These are phyloP conservation scores for Basidioascus undulatus DNA, from an alignment of 768 basidiomycete species.

Conservation along the genomic window DNA sequence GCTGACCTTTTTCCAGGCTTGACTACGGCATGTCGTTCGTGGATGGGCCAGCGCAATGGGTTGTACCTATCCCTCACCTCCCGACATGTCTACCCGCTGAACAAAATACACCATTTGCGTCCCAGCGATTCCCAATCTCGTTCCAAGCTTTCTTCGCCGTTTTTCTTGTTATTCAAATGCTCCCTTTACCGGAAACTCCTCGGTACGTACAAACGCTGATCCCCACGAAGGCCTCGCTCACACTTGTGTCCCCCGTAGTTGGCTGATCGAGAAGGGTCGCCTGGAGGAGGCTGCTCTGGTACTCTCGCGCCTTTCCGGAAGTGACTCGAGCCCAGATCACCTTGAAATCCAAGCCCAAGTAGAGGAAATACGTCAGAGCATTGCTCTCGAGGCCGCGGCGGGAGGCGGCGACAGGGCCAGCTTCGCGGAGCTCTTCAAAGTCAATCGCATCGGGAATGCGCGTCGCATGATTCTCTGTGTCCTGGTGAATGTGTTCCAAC, in stretches of 20 bases:
- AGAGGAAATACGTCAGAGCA: too few relatives aligned
- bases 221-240: too few relatives aligned
- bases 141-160: conserved; percentile 24
- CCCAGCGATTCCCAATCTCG: conserved; percentile 12
- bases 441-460: conserved; percentile 21
- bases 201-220: too few relatives aligned
- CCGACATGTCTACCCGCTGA: not conserved
- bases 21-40: conserved; percentile 24
- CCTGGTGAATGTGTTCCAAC: conserved; percentile 24
- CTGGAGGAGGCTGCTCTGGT: conserved; percentile 19
- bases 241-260: too few relatives aligned
- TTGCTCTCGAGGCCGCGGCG: too few relatives aligned
- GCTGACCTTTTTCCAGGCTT: conserved; percentile 14
- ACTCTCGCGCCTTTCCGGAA: conserved; percentile 20
- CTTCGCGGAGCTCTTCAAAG: conserved; percentile 19
- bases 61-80: conserved; percentile 10
- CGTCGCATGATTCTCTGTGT: conserved; percentile 21
- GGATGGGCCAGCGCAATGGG: conserved; percentile 13
- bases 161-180: conserved; percentile 19
- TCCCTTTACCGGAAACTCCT: conserved; percentile 22
- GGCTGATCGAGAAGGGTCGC: conserved; percentile 22
- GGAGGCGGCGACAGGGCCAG: too few relatives aligned
- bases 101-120: not conserved
- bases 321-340: too few relatives aligned
- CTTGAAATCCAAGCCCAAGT: too few relatives aligned